phyloP scores from a whole-genome alignment of 331 rosid species.

The Prunus yedoensis region DNA sequence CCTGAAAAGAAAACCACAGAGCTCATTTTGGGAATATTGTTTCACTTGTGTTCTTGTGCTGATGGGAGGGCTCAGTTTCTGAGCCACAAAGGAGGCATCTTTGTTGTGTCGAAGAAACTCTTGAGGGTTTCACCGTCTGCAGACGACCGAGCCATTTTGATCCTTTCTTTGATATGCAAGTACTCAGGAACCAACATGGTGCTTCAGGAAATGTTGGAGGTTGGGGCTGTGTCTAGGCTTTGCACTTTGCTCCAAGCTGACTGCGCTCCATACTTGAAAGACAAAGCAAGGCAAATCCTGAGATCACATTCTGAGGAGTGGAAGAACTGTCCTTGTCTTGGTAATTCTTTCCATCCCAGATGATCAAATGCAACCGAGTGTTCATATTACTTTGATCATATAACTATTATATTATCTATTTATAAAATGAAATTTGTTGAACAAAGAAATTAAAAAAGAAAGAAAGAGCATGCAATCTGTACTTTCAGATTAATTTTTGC shows the following conservation, averaged over 20 bases:
- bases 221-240: conserved; percentile 39
- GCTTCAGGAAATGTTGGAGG: conserved; percentile 37
- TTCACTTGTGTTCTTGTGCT: conserved; percentile 35
- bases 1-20: conserved; percentile 49
- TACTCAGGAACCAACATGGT: conserved; percentile 29
- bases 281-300: conserved; percentile 27
- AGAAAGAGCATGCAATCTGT: neutral
- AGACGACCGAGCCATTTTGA: conserved; percentile 32
- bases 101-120: conserved; percentile 20
- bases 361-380: neutral
- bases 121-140: conserved; percentile 26
- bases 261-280: conserved; percentile 25
- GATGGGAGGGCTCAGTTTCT: conserved; percentile 43
- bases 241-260: conserved; percentile 31
- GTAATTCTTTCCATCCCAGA: neutral
- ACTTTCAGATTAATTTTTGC: neutral
- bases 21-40: conserved; percentile 36
- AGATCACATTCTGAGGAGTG: conserved; percentile 27
- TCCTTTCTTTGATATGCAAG: conserved; percentile 30
- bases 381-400: neutral
- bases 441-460: neutral
- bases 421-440: neutral
- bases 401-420: neutral
- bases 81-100: conserved; percentile 30
- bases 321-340: conserved; percentile 25